Evolutionary conservation across 768 basidiomycete species (phyloP).

Genomic region (Termitomyces eurrhizus): DNA sequence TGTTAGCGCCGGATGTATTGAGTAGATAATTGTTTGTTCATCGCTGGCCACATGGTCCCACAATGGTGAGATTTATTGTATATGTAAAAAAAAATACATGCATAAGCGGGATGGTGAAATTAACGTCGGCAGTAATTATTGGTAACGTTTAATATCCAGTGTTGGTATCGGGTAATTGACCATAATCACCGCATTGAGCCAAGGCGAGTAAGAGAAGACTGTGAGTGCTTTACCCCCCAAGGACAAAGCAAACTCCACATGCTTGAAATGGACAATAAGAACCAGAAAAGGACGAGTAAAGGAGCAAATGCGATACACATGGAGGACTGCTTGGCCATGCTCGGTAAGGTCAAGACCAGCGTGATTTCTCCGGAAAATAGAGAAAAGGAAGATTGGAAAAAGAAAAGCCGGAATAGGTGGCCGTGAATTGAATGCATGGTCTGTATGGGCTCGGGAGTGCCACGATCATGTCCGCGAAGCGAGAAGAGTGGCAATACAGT

Average conservation of each 20-base stretch:
- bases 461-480: conserved; percentile 34
- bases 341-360: conserved; percentile 10
- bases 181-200: neutral
- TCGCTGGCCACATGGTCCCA: conserved; percentile 11
- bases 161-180: neutral
- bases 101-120: neutral
- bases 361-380: conserved; percentile 14
- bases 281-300: neutral
- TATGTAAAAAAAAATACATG: neutral
- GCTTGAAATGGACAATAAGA: conserved; percentile 8
- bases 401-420: conserved; percentile 16
- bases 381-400: neutral
- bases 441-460: conserved; percentile 19
- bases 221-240: conserved; percentile 3
- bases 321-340: conserved; percentile 4
- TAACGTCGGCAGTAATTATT: neutral
- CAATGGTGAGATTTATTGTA: neutral
- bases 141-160: neutral
- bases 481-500: conserved; percentile 13
- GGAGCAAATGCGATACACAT: conserved; percentile 1
- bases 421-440: conserved; percentile 11
- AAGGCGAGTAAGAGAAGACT: conserved; percentile 9
- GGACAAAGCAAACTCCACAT: conserved; percentile 8
- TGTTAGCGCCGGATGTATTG: conserved; percentile 2
- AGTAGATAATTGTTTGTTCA: conserved; percentile 7